Base-by-base conservation (phyloP, 345 rosid genomes). In the Rhodomyrtus tomentosa region DNA sequence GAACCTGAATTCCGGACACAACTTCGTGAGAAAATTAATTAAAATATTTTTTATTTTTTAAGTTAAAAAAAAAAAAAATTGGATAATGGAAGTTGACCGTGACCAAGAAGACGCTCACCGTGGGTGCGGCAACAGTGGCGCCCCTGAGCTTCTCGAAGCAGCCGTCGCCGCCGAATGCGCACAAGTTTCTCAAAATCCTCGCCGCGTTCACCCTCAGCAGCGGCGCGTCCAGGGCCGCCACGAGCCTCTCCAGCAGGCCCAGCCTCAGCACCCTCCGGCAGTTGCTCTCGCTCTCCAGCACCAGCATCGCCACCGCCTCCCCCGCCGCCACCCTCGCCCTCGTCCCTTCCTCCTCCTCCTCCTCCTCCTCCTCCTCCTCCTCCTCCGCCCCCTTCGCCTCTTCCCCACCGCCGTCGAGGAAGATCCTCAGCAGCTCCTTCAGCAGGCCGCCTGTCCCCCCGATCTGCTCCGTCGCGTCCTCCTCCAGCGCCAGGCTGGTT, bases 241-340 rank as follows among this genome's bases (percentile, higher is more conserved):
- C 91, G 12, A 95, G 96, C 89, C 84, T 88, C 54, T 83, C 89
- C 40, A 92, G 85, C 13, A 88, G 92, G 4, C 89, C 86, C 56
- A 94, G 81, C 86, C 90, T 96, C 89, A 95, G 88, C 80, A 94
- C 92, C 54, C 94, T 91, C 55, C 89, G 86, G 86, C 98, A 95
- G 55, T 96, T 96, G 14, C 84, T 84, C 86, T 82, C 91, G 90
- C 98, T 95, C 88, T 94, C 99, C 81, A 93, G 88, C 56, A 93
- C 94, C 85, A 96, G 86, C 98, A 96, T 93, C 8, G 98, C 96
- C 81, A 96, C 88, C 8, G 99, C 98, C 88, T 93, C 98, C 55
- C 99, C 99, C 45, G 98, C 95, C 5, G 95, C 98, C 45, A 87
- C 88, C 83, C 95, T 89, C 24, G 90, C 98, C 40, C 42, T 89